A percentile compares a stretch with the other conserved stretches of the same genome.
phyloP scores from a whole-genome alignment of 441 rosid genomes.

The Bruguiera hainesii region DNA sequence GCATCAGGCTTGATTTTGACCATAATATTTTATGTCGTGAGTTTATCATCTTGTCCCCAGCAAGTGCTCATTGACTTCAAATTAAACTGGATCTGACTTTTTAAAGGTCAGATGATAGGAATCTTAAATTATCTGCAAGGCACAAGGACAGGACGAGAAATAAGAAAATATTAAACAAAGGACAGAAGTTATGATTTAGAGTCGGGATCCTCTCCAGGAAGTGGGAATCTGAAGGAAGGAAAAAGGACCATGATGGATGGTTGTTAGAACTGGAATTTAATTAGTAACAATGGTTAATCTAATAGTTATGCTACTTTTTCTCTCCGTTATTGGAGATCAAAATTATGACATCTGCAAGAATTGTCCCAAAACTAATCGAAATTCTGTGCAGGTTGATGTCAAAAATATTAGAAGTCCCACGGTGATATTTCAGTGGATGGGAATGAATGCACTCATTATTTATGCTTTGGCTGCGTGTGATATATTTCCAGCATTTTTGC shows the following conservation, averaged over 20 bases:
- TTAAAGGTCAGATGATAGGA: neutral
- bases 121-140: too few species aligned
- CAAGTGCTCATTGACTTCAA: neutral
- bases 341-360: neutral
- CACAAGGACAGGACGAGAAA: too few species aligned
- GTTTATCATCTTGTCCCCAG: conserved; percentile 11
- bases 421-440: conserved; percentile 52
- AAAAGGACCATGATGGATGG: too few species aligned
- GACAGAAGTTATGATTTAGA: too few species aligned
- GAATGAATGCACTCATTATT: conserved; percentile 58
- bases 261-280: too few species aligned
- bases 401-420: conserved; percentile 37
- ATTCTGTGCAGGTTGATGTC: conserved; percentile 51
- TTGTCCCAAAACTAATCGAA: neutral
- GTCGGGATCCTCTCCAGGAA: too few species aligned
- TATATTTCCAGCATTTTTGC: conserved; percentile 45
- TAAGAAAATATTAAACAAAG: too few species aligned
- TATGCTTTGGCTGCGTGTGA: conserved; percentile 56
- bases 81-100: neutral
- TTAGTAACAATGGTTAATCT: neutral
- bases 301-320: neutral
- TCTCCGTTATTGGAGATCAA: neutral
- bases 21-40: conserved; percentile 46
- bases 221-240: too few species aligned
- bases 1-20: conserved; percentile 54